These are phyloP conservation scores for Tremella yokohamensis DNA, from an alignment of 768 basidiomycete genomes.

Conservation along the genomic window DNA sequence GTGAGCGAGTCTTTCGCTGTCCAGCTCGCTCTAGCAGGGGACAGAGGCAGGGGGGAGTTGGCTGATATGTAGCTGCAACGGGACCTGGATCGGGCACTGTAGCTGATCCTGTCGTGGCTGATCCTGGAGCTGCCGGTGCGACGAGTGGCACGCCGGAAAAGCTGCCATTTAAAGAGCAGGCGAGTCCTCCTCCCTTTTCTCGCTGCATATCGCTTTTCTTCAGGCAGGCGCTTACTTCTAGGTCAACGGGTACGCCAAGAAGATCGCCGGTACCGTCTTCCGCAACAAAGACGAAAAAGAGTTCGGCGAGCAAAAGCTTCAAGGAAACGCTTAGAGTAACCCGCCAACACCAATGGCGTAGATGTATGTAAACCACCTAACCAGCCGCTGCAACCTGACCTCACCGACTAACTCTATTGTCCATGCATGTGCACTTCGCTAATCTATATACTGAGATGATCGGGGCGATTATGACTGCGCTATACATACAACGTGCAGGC, in stretches of 20 bases:
- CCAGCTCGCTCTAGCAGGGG: background rate
- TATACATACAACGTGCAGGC: too few species aligned
- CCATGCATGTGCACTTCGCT: too few species aligned
- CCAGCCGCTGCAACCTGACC: too few species aligned
- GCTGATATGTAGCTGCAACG: constrained; percentile 30
- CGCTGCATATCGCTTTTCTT: background rate
- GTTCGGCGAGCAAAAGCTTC: constrained; percentile 35
- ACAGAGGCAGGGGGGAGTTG: background rate
- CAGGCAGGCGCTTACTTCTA: constrained; percentile 7
- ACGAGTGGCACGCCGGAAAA: constrained; percentile 13
- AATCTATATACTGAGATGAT: too few species aligned
- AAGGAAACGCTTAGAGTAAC: constrained; percentile 22
- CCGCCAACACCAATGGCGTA: too few species aligned
- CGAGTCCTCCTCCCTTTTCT: constrained; percentile 20
- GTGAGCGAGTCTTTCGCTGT: too few species aligned
- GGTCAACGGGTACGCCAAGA: constrained; percentile 47
- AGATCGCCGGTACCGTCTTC: constrained; percentile 38
- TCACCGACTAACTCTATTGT: too few species aligned
- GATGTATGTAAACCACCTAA: too few species aligned
- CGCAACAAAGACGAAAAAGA: constrained; percentile 36
- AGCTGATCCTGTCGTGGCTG: constrained; percentile 6
- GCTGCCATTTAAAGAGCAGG: constrained; percentile 43
- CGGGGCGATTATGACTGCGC: too few species aligned
- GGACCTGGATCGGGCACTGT: constrained; percentile 36
- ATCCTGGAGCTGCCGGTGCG: too few species aligned